Conservation (phyloP, 1,284 basidiomycete species). For the Malassezia arunalokei region DNA sequence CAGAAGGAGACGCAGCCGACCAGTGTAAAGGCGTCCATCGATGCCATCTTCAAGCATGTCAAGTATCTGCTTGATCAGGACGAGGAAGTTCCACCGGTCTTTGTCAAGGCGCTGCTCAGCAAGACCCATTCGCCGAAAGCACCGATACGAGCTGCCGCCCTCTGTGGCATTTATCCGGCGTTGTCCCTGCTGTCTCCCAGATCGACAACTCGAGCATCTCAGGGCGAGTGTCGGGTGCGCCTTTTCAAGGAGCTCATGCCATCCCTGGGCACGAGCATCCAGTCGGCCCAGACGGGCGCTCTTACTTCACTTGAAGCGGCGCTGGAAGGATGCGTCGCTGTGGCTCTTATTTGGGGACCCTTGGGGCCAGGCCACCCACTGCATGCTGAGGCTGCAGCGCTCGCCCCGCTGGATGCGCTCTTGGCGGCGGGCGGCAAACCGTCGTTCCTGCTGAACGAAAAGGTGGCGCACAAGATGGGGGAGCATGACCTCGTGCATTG, state of each 20-base stretch:
- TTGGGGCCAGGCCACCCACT: neutral
- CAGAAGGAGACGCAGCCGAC: constrained; percentile 34
- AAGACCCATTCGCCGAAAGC: constrained; percentile 19
- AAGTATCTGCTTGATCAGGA: constrained; percentile 4
- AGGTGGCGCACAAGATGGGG: constrained; percentile 33
- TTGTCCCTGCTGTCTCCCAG: neutral
- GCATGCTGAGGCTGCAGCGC: constrained; percentile 20
- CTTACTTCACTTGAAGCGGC: constrained; percentile 33
- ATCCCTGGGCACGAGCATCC: neutral
- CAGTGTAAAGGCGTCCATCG: constrained; percentile 24
- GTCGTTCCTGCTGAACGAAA: constrained; percentile 40
- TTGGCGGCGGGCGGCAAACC: constrained; percentile 27
- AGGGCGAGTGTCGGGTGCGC: neutral
- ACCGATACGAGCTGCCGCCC: constrained; percentile 30
- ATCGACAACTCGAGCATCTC: neutral
- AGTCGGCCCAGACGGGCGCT: constrained; percentile 10
- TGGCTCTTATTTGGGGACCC: constrained; percentile 10
- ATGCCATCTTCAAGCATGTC: constrained; percentile 18
- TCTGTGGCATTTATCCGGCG: neutral
- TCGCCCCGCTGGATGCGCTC: constrained; percentile 16
- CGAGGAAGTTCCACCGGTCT: constrained; percentile 9
- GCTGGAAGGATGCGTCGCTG: constrained; percentile 37
- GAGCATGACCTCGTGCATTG: constrained; percentile 27
- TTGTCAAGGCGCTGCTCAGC: constrained; percentile 18
- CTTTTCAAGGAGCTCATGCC: neutral